Evolutionary conservation across 2,329 filamentous ascomycete species (phyloP).

Genomic region (Orbilia javanica): DNA sequence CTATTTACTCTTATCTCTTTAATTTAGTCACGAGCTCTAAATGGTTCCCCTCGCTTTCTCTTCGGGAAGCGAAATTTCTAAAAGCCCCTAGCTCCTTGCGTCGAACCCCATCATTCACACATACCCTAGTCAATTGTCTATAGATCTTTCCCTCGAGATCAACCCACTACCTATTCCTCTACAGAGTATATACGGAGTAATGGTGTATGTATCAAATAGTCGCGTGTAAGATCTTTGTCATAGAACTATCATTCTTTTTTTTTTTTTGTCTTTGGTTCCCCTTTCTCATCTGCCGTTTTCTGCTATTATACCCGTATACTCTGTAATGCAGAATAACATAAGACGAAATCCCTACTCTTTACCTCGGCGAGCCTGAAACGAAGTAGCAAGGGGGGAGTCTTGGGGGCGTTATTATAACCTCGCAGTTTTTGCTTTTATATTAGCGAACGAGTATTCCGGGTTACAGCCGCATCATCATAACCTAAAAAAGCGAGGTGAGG

Average conservation of each 20-base stretch:
- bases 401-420: too few relatives aligned
- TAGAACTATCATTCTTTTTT: constrained; percentile 8
- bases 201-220: too few relatives aligned
- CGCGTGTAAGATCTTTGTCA: constrained; percentile 27
- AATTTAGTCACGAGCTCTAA: neutral
- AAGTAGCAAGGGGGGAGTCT: constrained; percentile 15
- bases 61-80: constrained; percentile 10
- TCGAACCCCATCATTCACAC: constrained; percentile 15
- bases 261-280: neutral
- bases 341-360: neutral
- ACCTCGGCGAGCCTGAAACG: constrained; percentile 43
- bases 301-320: constrained; percentile 18
- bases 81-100: constrained; percentile 29
- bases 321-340: constrained; percentile 36
- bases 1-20: neutral
- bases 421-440: too few relatives aligned
- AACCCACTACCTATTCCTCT: neutral
- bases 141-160: neutral
- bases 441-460: too few relatives aligned
- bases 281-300: too few relatives aligned
- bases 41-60: constrained; percentile 16
- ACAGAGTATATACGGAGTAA: neutral
- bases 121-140: neutral
- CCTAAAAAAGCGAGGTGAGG: too few relatives aligned
- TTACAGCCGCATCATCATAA: too few relatives aligned